phyloP scores from a whole-genome alignment of 768 basidiomycete genomes.

The Auriculariales sp. region DNA sequence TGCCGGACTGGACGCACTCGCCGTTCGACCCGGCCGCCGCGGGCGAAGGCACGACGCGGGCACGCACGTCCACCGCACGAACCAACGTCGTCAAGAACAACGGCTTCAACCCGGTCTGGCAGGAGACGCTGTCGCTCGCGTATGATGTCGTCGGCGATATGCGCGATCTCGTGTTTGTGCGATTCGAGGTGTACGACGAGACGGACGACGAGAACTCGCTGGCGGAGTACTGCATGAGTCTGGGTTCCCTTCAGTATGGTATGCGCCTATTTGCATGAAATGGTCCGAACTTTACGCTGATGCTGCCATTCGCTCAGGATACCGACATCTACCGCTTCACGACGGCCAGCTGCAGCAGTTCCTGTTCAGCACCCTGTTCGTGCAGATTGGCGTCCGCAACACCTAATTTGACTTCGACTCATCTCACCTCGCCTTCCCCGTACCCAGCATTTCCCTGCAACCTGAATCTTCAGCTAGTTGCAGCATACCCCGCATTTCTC shows the following conservation, averaged over 20 bases:
- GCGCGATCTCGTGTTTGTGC: slow-evolving; percentile 72
- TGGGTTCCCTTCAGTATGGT: slow-evolving; percentile 67
- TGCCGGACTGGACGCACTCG: slow-evolving; percentile 51
- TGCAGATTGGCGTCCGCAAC: slow-evolving; percentile 39
- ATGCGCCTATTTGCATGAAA: slow-evolving; percentile 7
- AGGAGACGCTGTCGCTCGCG: slow-evolving; percentile 51
- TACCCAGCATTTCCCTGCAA: no score
- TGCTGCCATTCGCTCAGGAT: slow-evolving; percentile 36
- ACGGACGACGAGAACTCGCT: slow-evolving; percentile 40
- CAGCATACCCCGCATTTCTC: no score
- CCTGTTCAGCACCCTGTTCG: slow-evolving; percentile 88
- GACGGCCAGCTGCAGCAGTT: slow-evolving; percentile 79
- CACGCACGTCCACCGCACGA: slow-evolving; percentile 33
- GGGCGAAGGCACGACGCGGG: slow-evolving; percentile 16
- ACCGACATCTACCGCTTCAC: slow-evolving; percentile 78
- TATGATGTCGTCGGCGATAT: slow-evolving; percentile 67
- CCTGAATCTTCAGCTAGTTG: no score
- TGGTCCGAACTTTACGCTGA: neutral
- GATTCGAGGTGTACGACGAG: slow-evolving; percentile 60
- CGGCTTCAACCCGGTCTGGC: slow-evolving; percentile 88
- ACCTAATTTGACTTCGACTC: no score
- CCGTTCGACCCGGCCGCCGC: slow-evolving; percentile 14
- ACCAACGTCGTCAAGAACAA: slow-evolving; percentile 68
- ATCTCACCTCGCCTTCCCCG: no score
- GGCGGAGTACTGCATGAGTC: slow-evolving; percentile 56